phyloP scores from a whole-genome alignment of 2,329 filamentous ascomycete species.

The Xylaria sp. region DNA sequence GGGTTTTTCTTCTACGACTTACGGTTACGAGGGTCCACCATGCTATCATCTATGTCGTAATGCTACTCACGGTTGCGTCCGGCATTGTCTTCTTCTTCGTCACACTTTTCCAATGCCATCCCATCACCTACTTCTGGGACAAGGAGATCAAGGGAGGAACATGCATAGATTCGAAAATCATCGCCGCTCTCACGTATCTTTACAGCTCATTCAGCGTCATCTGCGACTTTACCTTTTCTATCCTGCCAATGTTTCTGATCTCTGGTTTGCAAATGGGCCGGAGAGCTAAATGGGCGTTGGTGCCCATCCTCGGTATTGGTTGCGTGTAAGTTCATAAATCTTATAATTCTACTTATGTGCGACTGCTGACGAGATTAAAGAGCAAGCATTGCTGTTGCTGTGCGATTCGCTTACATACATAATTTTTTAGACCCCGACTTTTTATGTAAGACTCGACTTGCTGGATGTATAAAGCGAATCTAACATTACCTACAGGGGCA shows the following conservation, averaged over 20 bases:
- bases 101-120: constrained; percentile 41
- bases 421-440: constrained; percentile 56
- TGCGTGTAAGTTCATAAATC: constrained; percentile 48
- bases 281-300: constrained; percentile 59
- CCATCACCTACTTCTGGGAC: constrained; percentile 42
- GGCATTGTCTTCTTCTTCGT: constrained; percentile 44
- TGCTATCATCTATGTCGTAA: constrained; percentile 39
- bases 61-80: constrained; percentile 37
- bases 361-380: constrained; percentile 42
- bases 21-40: constrained; percentile 37
- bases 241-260: constrained; percentile 60
- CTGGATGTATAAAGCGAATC: background rate
- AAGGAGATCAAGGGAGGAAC: constrained; percentile 36
- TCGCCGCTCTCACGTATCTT: constrained; percentile 59
- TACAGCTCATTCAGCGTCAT: constrained; percentile 57
- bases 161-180: constrained; percentile 50
- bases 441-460: constrained; percentile 45
- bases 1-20: constrained; percentile 43
- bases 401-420: constrained; percentile 55
- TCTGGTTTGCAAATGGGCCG: constrained; percentile 60
- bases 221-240: constrained; percentile 64
- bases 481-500: constrained; percentile 42
- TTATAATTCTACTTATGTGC: background rate
- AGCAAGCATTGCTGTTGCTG: constrained; percentile 58
- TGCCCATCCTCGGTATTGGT: constrained; percentile 61